Evolutionary conservation across 1,139 yeast genomes (phyloP), one percentile per base, ranked within the genome.

Genomic region (Candida neerlandica): DNA sequence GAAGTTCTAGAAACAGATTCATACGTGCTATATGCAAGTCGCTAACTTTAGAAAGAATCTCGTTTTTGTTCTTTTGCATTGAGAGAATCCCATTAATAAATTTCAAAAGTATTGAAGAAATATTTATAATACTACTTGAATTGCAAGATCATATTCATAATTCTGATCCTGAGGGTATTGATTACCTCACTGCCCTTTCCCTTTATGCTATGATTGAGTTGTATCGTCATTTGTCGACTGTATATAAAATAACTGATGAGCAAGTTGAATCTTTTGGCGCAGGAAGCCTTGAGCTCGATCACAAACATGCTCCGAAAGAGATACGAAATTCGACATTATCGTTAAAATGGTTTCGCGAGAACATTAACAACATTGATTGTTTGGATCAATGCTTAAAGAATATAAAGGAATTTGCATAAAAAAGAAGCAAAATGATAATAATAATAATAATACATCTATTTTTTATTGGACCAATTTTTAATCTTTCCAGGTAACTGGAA

Each of bases 1-100:
- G 65, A 7, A 71, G 73, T 35, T 72, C 85, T 0, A 72, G 77
- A 47, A 78, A 73, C 55, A 82, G 77, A 59, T 74, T 86, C 45
- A 58, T 66, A 12, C 58, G 57, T 12, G 57, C 78, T 0, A 42
- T 73, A 4, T 47, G 63, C 6, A 71, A 62, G 46, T 49, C 62
- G 1, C 62, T 72, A 35, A 51, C 62, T 33, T 38, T 66, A 10
- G 54, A 60, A n/a, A 15, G 48, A 11, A 33, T 38, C 14, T 29
- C 11, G 14, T 49, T 16, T 40, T 45, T 52, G 37, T 42, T 26
- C n/a, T 50, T 45, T 39, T 45, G 45, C 42, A 41, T 35, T 32
- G 44, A 49, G 18, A 38, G 54, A 39, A 51, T 85, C 4, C 67
- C 77, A 4, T 58, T 59, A 0, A 56, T 80, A 3, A 65, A 61